These are phyloP conservation scores for Pichia phayaonensis DNA, from an alignment of 805 yeast genomes.

Conservation along the genomic window DNA sequence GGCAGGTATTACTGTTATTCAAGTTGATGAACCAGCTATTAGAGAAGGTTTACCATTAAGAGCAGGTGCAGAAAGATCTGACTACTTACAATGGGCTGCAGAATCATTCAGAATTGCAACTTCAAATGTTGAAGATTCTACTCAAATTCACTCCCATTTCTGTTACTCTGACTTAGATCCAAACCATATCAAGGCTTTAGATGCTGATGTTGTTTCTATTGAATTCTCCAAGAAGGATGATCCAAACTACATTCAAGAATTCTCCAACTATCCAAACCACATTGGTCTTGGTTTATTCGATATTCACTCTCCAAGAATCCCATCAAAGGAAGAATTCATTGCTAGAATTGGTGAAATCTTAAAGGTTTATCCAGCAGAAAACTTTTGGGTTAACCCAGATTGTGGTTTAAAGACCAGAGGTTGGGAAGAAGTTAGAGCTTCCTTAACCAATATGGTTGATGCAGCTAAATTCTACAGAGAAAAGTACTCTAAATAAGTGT, in stretches of 20 bases:
- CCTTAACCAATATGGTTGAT: constrained; percentile 96
- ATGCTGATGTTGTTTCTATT: constrained; percentile 98
- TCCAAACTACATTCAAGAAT: constrained; percentile 95
- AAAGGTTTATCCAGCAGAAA: constrained; percentile 95
- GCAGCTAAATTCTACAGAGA: constrained; percentile 94
- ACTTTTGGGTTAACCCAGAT: constrained; percentile 99
- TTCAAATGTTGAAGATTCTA: constrained; percentile 89
- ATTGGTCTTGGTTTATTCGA: constrained; percentile 98
- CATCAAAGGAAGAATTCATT: constrained; percentile 94
- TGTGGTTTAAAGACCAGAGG: constrained; percentile 99
- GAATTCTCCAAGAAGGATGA: constrained; percentile 99
- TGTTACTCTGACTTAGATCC: constrained; percentile 99
- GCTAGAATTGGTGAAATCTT: constrained; percentile 89
- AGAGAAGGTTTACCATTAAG: constrained; percentile 99
- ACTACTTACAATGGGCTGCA: constrained; percentile 97
- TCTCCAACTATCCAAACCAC: constrained; percentile 98
- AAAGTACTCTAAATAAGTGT: constrained; percentile 26
- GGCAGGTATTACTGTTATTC: constrained; percentile 96
- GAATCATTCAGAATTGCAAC: constrained; percentile 99
- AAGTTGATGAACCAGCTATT: constrained; percentile 99
- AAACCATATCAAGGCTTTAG: constrained; percentile 98
- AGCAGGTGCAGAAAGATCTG: constrained; percentile 94
- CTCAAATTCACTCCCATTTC: constrained; percentile 99
- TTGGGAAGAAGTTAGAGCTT: constrained; percentile 94
- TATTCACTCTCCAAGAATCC: constrained; percentile 99